Evolutionary conservation across 2,329 filamentous ascomycete species (phyloP).

Genomic region (Pseudocercospora fuligena): DNA sequence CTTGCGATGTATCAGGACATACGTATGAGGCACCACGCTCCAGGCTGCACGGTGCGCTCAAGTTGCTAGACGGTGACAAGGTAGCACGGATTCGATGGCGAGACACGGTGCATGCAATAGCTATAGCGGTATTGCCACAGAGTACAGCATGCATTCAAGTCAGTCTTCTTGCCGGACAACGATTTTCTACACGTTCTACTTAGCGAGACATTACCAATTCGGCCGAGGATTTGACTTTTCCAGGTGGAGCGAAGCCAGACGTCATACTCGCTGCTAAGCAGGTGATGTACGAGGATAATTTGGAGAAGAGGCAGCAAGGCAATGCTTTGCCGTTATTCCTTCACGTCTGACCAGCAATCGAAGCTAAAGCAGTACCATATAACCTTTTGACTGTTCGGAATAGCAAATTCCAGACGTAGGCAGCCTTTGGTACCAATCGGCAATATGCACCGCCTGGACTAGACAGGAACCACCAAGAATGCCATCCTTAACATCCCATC

Average conservation of each 20-base stretch:
- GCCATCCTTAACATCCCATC: slow-evolving; percentile 61
- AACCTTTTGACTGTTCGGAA: no score
- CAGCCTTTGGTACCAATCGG: no score
- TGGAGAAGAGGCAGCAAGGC: neutral
- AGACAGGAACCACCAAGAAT: slow-evolving; percentile 26
- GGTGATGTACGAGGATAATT: neutral
- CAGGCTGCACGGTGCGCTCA: neutral
- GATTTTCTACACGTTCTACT: neutral
- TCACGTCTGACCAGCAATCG: no score
- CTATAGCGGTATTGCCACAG: neutral
- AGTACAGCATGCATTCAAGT: neutral
- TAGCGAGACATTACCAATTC: neutral
- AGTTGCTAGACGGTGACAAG: neutral
- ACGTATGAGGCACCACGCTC: neutral
- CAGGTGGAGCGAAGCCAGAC: slow-evolving; percentile 11
- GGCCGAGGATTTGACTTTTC: slow-evolving; percentile 5
- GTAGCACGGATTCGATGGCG: neutral
- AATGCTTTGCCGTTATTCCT: no score
- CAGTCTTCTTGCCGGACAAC: neutral
- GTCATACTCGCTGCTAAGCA: slow-evolving; percentile 2
- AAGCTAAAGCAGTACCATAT: no score
- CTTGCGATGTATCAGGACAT: neutral
- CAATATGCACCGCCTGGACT: no score
- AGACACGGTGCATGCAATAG: neutral
- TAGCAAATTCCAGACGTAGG: no score